These are phyloP conservation scores for Clavispora santaluciae DNA, from an alignment of 805 yeast genomes.

Conservation along the genomic window DNA sequence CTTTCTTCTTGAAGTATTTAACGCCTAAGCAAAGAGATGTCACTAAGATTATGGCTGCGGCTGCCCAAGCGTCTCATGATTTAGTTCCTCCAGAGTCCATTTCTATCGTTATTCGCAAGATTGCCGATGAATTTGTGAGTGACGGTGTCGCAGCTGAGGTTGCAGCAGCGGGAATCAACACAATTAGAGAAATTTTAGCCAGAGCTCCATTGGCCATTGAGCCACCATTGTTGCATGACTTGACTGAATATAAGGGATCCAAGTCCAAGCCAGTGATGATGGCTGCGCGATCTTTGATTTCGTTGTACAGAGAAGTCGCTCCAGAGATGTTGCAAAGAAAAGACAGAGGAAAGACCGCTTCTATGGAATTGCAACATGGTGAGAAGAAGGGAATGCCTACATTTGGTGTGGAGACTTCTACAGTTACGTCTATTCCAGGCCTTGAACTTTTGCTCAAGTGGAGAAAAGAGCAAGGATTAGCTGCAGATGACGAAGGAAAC, in stretches of 20 bases:
- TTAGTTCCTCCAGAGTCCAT: constrained; percentile 94
- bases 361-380: constrained; percentile 66
- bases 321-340: constrained; percentile 90
- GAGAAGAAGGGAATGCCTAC: constrained; percentile 48
- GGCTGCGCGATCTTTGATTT: constrained; percentile 86
- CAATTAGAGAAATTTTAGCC: constrained; percentile 86
- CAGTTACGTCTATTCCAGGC: constrained; percentile 79
- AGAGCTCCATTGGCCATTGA: constrained; percentile 96
- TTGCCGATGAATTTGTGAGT: constrained; percentile 95
- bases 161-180: constrained; percentile 95
- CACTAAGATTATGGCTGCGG: constrained; percentile 93
- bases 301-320: constrained; percentile 88
- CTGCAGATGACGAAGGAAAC: constrained; percentile 45
- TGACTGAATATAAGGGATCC: constrained; percentile 85
- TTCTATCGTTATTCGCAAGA: constrained; percentile 73
- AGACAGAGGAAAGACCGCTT: constrained; percentile 90
- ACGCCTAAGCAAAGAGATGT: constrained; percentile 94
- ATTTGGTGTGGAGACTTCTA: constrained; percentile 69
- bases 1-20: constrained; percentile 80
- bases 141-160: constrained; percentile 98
- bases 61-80: constrained; percentile 96
- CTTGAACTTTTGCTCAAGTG: constrained; percentile 85
- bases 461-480: constrained; percentile 59
- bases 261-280: constrained; percentile 89
- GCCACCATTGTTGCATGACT: constrained; percentile 79